Conservation (phyloP, 805 yeast genomes). For the Candida michaelii region DNA sequence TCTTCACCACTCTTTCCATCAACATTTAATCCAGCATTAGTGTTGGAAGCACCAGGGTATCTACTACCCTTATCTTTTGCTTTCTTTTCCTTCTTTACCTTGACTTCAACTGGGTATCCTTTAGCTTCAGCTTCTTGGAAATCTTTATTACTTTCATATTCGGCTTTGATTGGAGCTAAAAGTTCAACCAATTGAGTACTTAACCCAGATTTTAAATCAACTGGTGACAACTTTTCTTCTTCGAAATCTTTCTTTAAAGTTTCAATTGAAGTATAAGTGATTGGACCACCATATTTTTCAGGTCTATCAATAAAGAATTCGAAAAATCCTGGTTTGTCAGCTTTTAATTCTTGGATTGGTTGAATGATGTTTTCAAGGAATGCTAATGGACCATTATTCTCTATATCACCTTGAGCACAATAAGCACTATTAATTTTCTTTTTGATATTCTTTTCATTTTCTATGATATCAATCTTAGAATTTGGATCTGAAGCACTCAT, state of each 20-base stretch:
- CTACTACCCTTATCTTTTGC: constrained; percentile 87
- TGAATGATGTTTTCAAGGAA: constrained; percentile 81
- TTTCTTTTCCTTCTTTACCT: constrained; percentile 67
- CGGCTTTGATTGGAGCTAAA: constrained; percentile 81
- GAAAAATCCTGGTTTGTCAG: constrained; percentile 53
- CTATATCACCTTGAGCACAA: constrained; percentile 91
- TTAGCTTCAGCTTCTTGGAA: constrained; percentile 70
- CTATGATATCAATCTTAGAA: constrained; percentile 91
- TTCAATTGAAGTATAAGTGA: constrained; percentile 66
- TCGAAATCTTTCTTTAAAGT: constrained; percentile 71
- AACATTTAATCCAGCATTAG: constrained; percentile 16
- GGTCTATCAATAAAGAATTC: constrained; percentile 82
- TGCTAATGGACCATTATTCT: constrained; percentile 86
- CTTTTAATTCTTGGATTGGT: constrained; percentile 80
- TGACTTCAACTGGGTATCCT: constrained; percentile 80
- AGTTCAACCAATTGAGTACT: constrained; percentile 78
- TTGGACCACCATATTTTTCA: constrained; percentile 95
- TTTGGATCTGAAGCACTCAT: constrained; percentile 99
- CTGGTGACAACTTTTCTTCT: constrained; percentile 78
- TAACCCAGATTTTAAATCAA: constrained; percentile 91
- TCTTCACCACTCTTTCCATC: constrained; percentile 33
- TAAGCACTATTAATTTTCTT: constrained; percentile 91
- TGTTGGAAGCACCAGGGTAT: constrained; percentile 65
- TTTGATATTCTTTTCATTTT: constrained; percentile 81
- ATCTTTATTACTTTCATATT: constrained; percentile 58